phyloP scores from a whole-genome alignment of 2,329 filamentous ascomycete genomes.

The Xylaria sp. region DNA sequence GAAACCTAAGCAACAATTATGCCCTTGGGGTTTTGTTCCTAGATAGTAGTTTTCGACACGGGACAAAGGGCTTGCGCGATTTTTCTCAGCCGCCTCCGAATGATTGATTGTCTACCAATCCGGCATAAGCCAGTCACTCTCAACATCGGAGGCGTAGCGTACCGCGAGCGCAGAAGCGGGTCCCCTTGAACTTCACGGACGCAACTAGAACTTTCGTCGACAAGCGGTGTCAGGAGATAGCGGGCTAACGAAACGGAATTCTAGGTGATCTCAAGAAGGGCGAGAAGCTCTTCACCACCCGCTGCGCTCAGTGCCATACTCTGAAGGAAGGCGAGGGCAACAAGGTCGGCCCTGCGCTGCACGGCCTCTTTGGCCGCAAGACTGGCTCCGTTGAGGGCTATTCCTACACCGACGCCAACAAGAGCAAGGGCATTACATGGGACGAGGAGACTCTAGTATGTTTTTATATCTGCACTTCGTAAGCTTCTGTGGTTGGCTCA shows the following conservation, averaged over 20 bases:
- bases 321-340: slow-evolving; percentile 89
- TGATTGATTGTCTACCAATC: not conserved
- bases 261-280: slow-evolving; percentile 94
- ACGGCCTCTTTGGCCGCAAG: slow-evolving; percentile 98
- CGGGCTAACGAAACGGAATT: slow-evolving; percentile 47
- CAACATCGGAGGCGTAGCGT: too few species aligned
- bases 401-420: slow-evolving; percentile 99
- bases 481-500: not conserved
- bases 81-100: slow-evolving; percentile 37
- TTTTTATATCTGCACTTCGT: slow-evolving; percentile 37
- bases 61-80: slow-evolving; percentile 43
- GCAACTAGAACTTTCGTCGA: not conserved
- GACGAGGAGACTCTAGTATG: slow-evolving; percentile 83
- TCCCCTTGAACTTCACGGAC: not conserved
- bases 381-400: slow-evolving; percentile 91
- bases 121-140: not conserved
- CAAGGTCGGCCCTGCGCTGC: slow-evolving; percentile 97
- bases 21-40: slow-evolving; percentile 13
- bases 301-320: slow-evolving; percentile 99
- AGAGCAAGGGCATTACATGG: slow-evolving; percentile 93
- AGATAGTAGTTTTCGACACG: slow-evolving; percentile 33
- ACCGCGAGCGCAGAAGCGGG: slow-evolving; percentile 6
- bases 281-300: slow-evolving; percentile 98
- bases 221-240: not conserved
- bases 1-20: slow-evolving; percentile 13